Conservation (phyloP, 106 monocot species). For the Narthecium ossifragum region DNA sequence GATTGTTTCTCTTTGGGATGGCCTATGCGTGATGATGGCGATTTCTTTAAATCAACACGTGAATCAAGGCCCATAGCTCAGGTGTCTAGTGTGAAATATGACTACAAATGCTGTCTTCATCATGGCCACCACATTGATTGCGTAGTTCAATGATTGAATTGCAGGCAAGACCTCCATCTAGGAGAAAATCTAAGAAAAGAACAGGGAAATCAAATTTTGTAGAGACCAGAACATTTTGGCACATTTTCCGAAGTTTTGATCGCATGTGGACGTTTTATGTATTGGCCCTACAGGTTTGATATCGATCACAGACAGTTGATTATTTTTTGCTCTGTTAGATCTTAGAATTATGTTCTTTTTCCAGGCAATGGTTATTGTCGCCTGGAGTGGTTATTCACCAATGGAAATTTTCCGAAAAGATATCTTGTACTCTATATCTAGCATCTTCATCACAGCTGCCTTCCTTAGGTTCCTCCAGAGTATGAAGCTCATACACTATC, state of each 20-base stretch:
- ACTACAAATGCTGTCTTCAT: slow-evolving; percentile 2
- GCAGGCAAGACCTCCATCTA: slow-evolving; percentile 29
- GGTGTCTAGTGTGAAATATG: slow-evolving; percentile 26
- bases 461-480: slow-evolving; percentile 83
- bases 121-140: neutral
- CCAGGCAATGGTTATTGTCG: slow-evolving; percentile 83
- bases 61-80: slow-evolving; percentile 34
- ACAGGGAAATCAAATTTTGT: slow-evolving; percentile 94
- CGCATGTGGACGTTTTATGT: slow-evolving; percentile 94
- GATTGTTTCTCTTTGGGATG: slow-evolving; percentile 97
- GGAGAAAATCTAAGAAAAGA: slow-evolving; percentile 36
- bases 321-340: no score
- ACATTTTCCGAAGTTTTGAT: slow-evolving; percentile 97
- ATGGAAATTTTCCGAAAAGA: slow-evolving; percentile 57
- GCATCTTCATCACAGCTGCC: slow-evolving; percentile 93
- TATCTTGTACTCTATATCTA: slow-evolving; percentile 58
- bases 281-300: slow-evolving; percentile 83
- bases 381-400: slow-evolving; percentile 58
- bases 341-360: no score
- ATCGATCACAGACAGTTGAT: no score
- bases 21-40: slow-evolving; percentile 95
- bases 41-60: slow-evolving; percentile 76
- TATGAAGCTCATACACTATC: slow-evolving; percentile 36
- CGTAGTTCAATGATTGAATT: slow-evolving; percentile 11
- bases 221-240: slow-evolving; percentile 98